Evolutionary conservation across 2,329 filamentous ascomycete species (phyloP), one percentile per base, ranked within the genome.

Genomic region (Ophiostoma quercus): DNA sequence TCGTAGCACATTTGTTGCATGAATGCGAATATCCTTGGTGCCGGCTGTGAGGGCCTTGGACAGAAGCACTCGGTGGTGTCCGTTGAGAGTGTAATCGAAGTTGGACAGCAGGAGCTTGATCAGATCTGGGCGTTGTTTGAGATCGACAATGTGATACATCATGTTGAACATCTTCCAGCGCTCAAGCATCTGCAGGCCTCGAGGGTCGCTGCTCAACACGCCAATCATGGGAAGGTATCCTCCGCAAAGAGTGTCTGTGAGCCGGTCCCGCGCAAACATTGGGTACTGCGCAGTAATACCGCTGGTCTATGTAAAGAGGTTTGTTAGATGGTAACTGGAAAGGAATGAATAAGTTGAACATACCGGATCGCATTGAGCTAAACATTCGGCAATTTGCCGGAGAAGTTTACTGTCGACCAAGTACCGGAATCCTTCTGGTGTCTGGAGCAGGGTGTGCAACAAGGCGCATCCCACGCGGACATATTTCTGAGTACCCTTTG

Each of bases 81-180:
- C 94, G 73, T 90, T 89, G 32, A 96, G 82, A 25, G 89, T 91
- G 77, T 97, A 99, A 79, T 99, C 94, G 79, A 99, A 94, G 76
- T 94, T 95, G 67, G 91, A 90, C 9, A 99, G 84, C 41, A 99
- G 85, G 11, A 94, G 85, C 77, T 94, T 92, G 77, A 98, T 92
- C 71, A 99, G 83, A 77, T 99, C 95, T 65, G 94, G 92, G 2
- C 95, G 90, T 78, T 95, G 91, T 75, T 91, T 92, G 63, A 97
- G 84, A 76, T 98, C 94, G 71, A 97, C 87, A 72, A 99, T 97
- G 79, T 98, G 95, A 77, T 99, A 99, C 84, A 98, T 96, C 92
- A 99, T 99, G 79, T 98, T 98, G 80, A 97, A 94, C 85, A 99
- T 96, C 75, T 93, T 92, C 94, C 95, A 98, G 75, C 92, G 85